Base-by-base conservation (phyloP, 2,329 filamentous ascomycete species). In the Aaosphaeria arxii region DNA sequence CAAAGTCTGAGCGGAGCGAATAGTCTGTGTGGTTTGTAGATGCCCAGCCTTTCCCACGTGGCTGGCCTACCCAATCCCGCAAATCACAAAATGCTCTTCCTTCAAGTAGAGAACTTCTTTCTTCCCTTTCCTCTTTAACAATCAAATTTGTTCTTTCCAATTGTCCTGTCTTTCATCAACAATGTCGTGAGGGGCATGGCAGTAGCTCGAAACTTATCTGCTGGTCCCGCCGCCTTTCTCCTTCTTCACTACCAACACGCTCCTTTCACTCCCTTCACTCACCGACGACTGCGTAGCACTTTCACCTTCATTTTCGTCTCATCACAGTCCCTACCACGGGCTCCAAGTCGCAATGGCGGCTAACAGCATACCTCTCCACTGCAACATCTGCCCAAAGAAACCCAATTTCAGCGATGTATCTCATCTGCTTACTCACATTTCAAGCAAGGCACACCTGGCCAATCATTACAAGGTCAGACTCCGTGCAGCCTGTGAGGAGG, bases 361-460 rank as follows among this genome's bases (percentile, higher is more conserved):
- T 55, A 58, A 61, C 57, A 62, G 56, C 42, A 85, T 91, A 50
- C 84, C 87, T 48, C 82, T 96, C 43, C 74, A 83, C 58, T 97
- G 92, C 81, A 85, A 79, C 62, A 86, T 96, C 57, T 97, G 92
- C 67, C 86, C 88, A 33, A 89, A 86, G 57, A 81, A 80, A 51
- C 89, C 89, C 36, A 81, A 74, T 30, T 96, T 96, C 73, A 95
- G 90, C 47, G 92, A 97, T 70, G 78, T 91, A 40, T 96, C 91
- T 32, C 92, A 96, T 70, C 77, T 96, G 35, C 82, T 97, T 64
- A 97, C 92, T 9, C 92, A 97, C 66, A 83, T 96, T 53, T 84
- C 88, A 50, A 96, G 91, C 55, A 96, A 96, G 67, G 87, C 88
- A n/a, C 92, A 97, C 67, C 76, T 96, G 32, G 85, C 90, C 50